Evolutionary conservation across 2,329 filamentous ascomycete genomes (phyloP), one percentile per base, ranked within the genome.

Genomic region (Fusarium sp.): DNA sequence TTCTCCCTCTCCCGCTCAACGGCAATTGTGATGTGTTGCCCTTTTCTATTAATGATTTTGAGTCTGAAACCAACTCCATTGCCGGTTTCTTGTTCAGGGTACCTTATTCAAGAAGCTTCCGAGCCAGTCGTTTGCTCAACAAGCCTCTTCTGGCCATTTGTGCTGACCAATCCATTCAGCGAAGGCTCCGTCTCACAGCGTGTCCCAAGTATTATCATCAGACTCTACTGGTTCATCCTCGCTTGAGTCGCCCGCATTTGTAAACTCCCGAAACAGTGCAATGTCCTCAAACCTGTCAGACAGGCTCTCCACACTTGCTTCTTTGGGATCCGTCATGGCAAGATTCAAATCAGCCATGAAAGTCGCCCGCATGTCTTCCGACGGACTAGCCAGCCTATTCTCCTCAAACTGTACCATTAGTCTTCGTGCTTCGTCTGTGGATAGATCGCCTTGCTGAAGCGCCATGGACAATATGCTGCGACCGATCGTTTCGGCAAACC

Each of bases 341-440:
- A 83, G 65, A 22, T 80, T 76, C 51, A 83, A 69, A 57, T 84
- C 82, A 7, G 77, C 73, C 80, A 83, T 81, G 61, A 84, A 81
- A 0, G 80, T 80, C 8, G 79, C 82, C 4, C 80, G 73, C 14
- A 83, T 78, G 6, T 76, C 70, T 0, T 73, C 77, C 11, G 74
- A 60, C 7, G 74, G 61, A 4, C 62, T 45, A 6, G 64, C 67
- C 16, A 77, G 61, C 6, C 74, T 75, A 5, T 74, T 72, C 18
- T 75, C 73, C 28, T 77, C 77, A 13, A 83, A 73, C 10, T 80
- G 72, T 8, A 65, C 53, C 54, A 83, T 72, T 30, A 83, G 77
- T 7, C 62, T 64, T n/a, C 77, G 75, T 0, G 82, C 81, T 53
- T 68, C 63, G 14, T 44, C 41, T 20, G 66, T 20, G 8, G 79